Conservation (phyloP, 441 rosid genomes). For the Omphalea diandra region DNA sequence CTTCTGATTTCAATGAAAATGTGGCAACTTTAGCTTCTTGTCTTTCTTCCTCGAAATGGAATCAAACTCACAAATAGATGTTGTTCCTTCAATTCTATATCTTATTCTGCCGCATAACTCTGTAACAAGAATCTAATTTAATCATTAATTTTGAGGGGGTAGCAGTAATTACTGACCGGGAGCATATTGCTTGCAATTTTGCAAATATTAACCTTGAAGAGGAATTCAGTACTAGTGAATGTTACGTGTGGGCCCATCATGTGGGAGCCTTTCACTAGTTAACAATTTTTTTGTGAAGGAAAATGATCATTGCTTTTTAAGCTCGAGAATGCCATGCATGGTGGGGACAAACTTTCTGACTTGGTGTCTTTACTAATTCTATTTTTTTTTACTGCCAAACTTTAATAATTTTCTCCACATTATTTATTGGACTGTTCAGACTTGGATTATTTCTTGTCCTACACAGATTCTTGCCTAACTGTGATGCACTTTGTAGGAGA, state of each 20-base stretch:
- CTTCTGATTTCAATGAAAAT: neutral
- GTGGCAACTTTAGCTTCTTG: neutral
- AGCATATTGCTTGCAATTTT: neutral
- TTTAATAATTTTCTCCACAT: neutral
- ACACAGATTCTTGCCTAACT: slow-evolving; percentile 27
- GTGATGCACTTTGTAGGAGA: slow-evolving; percentile 25
- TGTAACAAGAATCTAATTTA: neutral
- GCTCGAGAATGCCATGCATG: neutral
- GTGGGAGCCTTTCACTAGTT: too few relatives aligned
- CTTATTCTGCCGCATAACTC: neutral
- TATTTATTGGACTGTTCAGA: neutral
- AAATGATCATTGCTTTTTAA: too few relatives aligned
- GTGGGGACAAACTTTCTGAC: too few relatives aligned
- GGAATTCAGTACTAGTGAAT: too few relatives aligned
- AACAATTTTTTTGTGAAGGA: too few relatives aligned
- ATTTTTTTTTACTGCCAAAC: too few relatives aligned
- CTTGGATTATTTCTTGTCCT: neutral
- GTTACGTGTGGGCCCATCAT: too few relatives aligned
- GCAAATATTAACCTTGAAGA: too few relatives aligned
- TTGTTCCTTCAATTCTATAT: neutral
- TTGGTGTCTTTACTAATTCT: too few relatives aligned
- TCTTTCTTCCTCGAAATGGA: neutral
- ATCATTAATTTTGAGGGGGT: neutral
- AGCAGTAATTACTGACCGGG: neutral
- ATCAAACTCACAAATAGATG: neutral